Percentiles rank a stretch among this genome's conserved stretches.
These are phyloP conservation scores for Tolypocladium paradoxum DNA, from an alignment of 2,329 filamentous ascomycete genomes.

Conservation along the genomic window DNA sequence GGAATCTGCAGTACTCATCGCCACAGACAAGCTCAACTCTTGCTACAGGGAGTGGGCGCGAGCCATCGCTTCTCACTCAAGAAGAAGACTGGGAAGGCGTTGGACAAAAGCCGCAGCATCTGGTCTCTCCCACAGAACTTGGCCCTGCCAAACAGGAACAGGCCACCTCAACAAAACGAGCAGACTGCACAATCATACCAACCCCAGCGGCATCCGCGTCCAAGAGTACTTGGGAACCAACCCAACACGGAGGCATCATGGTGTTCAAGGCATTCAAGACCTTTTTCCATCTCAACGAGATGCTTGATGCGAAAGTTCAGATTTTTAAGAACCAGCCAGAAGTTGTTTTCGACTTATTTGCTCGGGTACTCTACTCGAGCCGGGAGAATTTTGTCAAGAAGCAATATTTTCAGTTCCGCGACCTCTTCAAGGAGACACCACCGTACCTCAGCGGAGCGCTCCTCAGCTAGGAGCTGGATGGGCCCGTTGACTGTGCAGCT, in stretches of 20 bases:
- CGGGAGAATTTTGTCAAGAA: constrained; percentile 37
- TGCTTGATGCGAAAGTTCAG: constrained; percentile 34
- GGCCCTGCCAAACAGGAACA: not conserved
- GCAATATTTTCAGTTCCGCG: constrained; percentile 54
- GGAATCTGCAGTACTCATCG: constrained; percentile 23
- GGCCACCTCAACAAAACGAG: not conserved
- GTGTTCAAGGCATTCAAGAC: constrained; percentile 22
- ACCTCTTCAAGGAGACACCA: constrained; percentile 47
- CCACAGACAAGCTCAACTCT: constrained; percentile 5
- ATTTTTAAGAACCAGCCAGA: constrained; percentile 22
- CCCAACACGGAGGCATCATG: not conserved
- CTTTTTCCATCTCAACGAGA: constrained; percentile 55
- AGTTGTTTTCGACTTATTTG: constrained; percentile 51
- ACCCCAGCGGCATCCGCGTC: not conserved
- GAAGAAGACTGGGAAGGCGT: constrained; percentile 31
- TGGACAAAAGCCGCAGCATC: not conserved
- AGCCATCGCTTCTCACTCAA: constrained; percentile 16
- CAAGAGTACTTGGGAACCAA: not conserved
- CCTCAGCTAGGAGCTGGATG: constrained; percentile 15
- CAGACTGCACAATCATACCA: constrained; percentile 1
- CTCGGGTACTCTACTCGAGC: constrained; percentile 45
- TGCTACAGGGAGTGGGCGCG: not conserved
- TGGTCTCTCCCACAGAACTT: not conserved
- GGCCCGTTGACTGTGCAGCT: constrained; percentile 13
- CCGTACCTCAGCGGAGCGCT: constrained; percentile 33